Base-by-base conservation (phyloP, 1,284 basidiomycete genomes). In the Apiotrichum laibachii region DNA sequence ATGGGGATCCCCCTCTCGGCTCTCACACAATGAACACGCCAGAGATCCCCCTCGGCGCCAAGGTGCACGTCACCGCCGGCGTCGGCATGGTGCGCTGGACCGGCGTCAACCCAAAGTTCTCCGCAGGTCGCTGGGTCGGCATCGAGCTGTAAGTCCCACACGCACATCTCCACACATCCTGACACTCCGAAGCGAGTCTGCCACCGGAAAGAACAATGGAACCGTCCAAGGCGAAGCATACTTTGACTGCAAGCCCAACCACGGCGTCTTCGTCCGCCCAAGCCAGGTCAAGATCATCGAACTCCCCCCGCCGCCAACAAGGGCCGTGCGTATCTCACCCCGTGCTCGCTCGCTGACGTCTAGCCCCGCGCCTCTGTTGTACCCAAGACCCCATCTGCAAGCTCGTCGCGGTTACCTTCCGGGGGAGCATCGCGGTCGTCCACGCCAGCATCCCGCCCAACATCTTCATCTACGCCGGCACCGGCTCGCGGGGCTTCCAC, bases 191-290 rank as follows among this genome's bases (percentile, higher is more conserved):
- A 65, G 64, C 26, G 64, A 81, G 52, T 86, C 89, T 65, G 76
- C 84, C 5, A 88, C 86, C 47, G 96, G 96, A 43, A 98, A 98
- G 86, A 99, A 99, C 80, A 89, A 99, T 70, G 96, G 96, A 2
- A 84, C 86, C 1, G 90, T 99, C 1, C 83, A 88, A 50, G 93
- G 89, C 33, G 81, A 87, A 58, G 69, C 79, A 10, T 99, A 99
- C 81, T 99, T 99, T 77, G 82, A 82, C 18, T 95, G 92, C 79
- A 82, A 84, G 67, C 81, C 83, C 54, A 82, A 82, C 40, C 81
- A 90, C 76, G 96, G 96, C 48, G 88, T 98, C 44, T 99, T 99
- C 76, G 88, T 98, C 6, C 83, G 92, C 22, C 86, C 89, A 0
- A 89, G 88, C 72, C 91, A 94, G 76, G 89, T 98, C 60, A 90